These are phyloP conservation scores for Aaosphaeria arxii DNA, from an alignment of 2,329 filamentous ascomycete genomes.

Conservation along the genomic window DNA sequence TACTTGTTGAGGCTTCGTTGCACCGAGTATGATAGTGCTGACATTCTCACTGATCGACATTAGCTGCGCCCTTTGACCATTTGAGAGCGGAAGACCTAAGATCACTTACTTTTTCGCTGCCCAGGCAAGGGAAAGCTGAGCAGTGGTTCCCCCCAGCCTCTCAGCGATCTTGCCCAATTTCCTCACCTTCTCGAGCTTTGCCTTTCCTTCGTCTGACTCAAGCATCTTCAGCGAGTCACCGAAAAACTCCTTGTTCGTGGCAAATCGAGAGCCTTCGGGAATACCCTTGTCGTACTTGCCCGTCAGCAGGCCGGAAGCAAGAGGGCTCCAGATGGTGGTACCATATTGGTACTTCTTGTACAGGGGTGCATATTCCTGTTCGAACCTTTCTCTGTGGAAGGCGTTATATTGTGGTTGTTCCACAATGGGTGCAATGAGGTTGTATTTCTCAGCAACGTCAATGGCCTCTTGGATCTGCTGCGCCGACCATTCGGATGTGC, in stretches of 20 bases:
- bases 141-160: constrained; percentile 45
- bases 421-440: constrained; percentile 56
- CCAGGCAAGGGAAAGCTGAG: constrained; percentile 60
- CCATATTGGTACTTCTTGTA: constrained; percentile 58
- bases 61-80: constrained; percentile 1
- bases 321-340: constrained; percentile 56
- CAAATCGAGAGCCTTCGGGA: constrained; percentile 59
- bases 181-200: constrained; percentile 58
- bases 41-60: constrained; percentile 46
- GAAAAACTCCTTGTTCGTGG: constrained; percentile 57
- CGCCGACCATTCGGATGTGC: constrained; percentile 60
- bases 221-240: constrained; percentile 54
- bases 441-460: constrained; percentile 60
- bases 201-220: constrained; percentile 48
- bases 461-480: constrained; percentile 58
- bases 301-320: constrained; percentile 57
- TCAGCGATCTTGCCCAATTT: constrained; percentile 51
- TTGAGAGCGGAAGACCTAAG: no score
- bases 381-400: constrained; percentile 60
- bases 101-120: constrained; percentile 49
- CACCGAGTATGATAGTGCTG: constrained; percentile 55
- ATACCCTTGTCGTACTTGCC: constrained; percentile 66
- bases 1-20: constrained; percentile 49
- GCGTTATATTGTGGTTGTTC: constrained; percentile 61
- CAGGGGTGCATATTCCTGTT: constrained; percentile 59